Percentiles rank a stretch among this genome's conserved stretches.
Conservation (phyloP, 805 yeast species). For the Wickerhamiella vanderwaltii region DNA sequence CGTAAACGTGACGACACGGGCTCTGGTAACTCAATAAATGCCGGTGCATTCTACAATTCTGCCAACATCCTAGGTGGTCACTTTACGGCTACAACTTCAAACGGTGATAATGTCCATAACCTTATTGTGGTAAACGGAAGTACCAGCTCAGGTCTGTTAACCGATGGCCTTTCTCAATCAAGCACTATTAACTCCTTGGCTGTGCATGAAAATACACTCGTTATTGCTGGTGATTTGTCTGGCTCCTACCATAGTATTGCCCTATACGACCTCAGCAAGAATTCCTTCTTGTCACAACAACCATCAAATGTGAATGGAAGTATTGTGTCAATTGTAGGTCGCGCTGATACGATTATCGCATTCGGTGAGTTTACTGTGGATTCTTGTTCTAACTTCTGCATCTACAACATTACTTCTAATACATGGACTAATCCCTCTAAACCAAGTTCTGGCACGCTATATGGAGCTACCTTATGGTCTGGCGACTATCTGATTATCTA, state of each 20-base stretch:
- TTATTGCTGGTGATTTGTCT: constrained; percentile 27
- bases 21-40: constrained; percentile 21
- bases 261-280: constrained; percentile 38
- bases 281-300: constrained; percentile 34
- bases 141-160: constrained; percentile 18
- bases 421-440: constrained; percentile 1
- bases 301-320: constrained; percentile 36
- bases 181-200: constrained; percentile 22
- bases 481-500: constrained; percentile 32
- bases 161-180: constrained; percentile 15
- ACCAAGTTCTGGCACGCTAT: constrained; percentile 31
- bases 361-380: constrained; percentile 41
- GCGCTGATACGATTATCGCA: constrained; percentile 26
- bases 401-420: constrained; percentile 38
- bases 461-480: constrained; percentile 39
- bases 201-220: constrained; percentile 19
- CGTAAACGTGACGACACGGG: neutral
- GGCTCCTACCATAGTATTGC: constrained; percentile 32
- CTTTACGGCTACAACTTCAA: constrained; percentile 30
- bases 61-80: constrained; percentile 49
- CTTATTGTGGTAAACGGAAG: constrained; percentile 25
- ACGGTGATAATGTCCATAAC: constrained; percentile 22
- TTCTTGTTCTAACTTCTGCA: constrained; percentile 52
- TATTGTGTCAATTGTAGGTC: constrained; percentile 28
- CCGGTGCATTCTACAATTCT: constrained; percentile 37